A percentile compares a stretch with the other conserved stretches of the same genome.
Evolutionary conservation across 345 rosid genomes (phyloP).

Genomic region (Eucalyptus rudis): DNA sequence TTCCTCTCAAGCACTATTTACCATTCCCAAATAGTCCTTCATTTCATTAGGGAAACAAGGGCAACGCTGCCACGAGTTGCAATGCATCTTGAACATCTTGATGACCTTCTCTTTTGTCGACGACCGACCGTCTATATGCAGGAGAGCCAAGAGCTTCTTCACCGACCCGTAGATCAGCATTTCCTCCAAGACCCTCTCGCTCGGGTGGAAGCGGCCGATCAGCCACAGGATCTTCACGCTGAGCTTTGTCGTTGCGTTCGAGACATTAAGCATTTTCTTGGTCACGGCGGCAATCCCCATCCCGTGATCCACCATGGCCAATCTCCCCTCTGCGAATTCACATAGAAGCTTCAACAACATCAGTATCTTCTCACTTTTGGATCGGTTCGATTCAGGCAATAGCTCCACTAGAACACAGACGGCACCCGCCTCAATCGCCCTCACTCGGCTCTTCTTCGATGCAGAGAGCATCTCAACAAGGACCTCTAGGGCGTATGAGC

Average conservation of each 20-base stretch:
- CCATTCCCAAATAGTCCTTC: constrained; percentile 9
- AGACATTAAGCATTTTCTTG: constrained; percentile 5
- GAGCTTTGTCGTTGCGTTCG: constrained; percentile 1
- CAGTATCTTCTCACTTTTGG: constrained; percentile 15
- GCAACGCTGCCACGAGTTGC: constrained; percentile 3
- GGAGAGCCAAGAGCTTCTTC: constrained; percentile 12
- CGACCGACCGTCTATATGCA: constrained; percentile 9
- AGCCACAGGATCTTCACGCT: constrained; percentile 23
- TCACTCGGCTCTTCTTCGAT: constrained; percentile 6
- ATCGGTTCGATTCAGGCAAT: constrained; percentile 13
- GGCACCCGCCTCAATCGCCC: constrained; percentile 17
- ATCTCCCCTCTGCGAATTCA: constrained; percentile 19
- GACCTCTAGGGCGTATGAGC: constrained; percentile 14
- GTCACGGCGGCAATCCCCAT: constrained; percentile 19
- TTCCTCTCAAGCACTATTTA: background rate
- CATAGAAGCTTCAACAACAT: constrained; percentile 9
- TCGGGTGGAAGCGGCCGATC: constrained; percentile 3
- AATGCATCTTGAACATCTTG: constrained; percentile 16
- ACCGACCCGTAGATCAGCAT: constrained; percentile 12
- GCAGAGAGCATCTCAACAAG: constrained; percentile 4
- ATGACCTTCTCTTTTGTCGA: constrained; percentile 15
- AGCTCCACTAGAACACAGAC: constrained; percentile 15
- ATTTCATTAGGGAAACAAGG: constrained; percentile 15
- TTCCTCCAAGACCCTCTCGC: constrained; percentile 12
- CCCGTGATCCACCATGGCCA: constrained; percentile 10